Base-by-base conservation (phyloP, 108 stramenopile genomes). In the Conticribra weissflogii region DNA sequence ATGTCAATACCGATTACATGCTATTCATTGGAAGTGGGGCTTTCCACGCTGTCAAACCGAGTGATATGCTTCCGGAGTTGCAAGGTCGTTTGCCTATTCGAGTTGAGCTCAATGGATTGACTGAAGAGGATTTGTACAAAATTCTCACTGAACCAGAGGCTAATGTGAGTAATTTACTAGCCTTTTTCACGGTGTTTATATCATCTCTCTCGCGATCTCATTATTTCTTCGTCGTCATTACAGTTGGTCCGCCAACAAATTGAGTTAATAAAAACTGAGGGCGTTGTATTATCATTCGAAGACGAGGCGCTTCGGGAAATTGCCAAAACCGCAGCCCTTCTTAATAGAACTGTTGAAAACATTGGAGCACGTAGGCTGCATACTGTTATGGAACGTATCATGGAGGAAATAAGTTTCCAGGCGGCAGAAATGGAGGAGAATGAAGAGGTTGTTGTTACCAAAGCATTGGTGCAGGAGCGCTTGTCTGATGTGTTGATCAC, bases 11-110 rank as follows among this genome's bases (percentile, higher is more conserved):
- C 24, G 96, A 98, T 84, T 97, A 94, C 81, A 96, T 99, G 64
- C 79, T 99, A 32, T 99, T 99, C 64, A 92, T 99, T 73, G 93
- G 90, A 30, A 86, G 91, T 63, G 96, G 98, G 19, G 95, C 95
- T 57, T 98, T 97, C 68, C 95, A 96, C 79, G 77, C 89, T 15
- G 89, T 95, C 44, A 98, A 98, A 81, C 97, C 97, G 27, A 94
- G 94, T 65, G 99, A 99, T 64, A 82, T 99, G 83, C 86, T 99
- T 27, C 94, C 99, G 25, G 99, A 98, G 81, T 76, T 98, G 55
- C 97, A 99, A 81, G 99, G 99, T 17, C 83, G 98, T 34, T 86
- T 99, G 54, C 99, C 99, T 12, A 98, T 99, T 88, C 94, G 98
- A 34, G 99, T 99, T 24, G 96, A 98, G 78, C 93, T 99, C 29